Base-by-base conservation (phyloP, 1,139 yeast species). In the Yamadazyma blattariae region DNA sequence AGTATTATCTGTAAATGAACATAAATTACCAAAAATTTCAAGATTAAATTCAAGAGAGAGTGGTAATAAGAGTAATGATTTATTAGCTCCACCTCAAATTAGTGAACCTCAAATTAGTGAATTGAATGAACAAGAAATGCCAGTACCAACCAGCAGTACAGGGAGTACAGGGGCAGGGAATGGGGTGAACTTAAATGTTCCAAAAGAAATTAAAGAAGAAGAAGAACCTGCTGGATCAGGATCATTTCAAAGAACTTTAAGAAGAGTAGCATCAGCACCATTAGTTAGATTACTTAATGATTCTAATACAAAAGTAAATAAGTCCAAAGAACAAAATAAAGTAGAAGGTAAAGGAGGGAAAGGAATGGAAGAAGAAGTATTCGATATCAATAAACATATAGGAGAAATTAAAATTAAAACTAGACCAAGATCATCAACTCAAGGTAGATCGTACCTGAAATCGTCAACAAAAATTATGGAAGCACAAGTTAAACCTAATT, bases 241-340 rank as follows among this genome's bases (percentile, higher is more conserved):
- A 10, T 21, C 45, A 17, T 67, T 77, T 49, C 82, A 71, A 36
- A 63, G 74, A 36, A 77, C 78, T 5, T 63, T 85, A 20, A 65
- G 92, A 41, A 67, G 94, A 38, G 94, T 84, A 2, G 90, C 94
- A 0, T 85, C 94, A 1, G 94, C 94, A 0, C 95, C 95, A 2
- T 64, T 83, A 36, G 84, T 70, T 4, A 47, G 68, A 13, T 43
- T 67, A 16, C 51, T 66, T 25, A 59, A 47, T 35, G 72, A 67
- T 9, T 47, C 54, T 7, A 41, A 30, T 33, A 32, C 27, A 35
- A 30, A 30, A 23, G 9, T 23, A 2, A 23, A 36, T n/a, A 25
- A 41, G 16, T 28, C 39, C 27, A 21, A 21, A 9, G 13, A n/a
- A 23, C 4, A 13, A 4, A 23, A 7, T 7, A 29, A 40, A 35